Evolutionary conservation across 2,329 filamentous ascomycete genomes (phyloP), one percentile per base, ranked within the genome.

Genomic region (Colletotrichum sp.): DNA sequence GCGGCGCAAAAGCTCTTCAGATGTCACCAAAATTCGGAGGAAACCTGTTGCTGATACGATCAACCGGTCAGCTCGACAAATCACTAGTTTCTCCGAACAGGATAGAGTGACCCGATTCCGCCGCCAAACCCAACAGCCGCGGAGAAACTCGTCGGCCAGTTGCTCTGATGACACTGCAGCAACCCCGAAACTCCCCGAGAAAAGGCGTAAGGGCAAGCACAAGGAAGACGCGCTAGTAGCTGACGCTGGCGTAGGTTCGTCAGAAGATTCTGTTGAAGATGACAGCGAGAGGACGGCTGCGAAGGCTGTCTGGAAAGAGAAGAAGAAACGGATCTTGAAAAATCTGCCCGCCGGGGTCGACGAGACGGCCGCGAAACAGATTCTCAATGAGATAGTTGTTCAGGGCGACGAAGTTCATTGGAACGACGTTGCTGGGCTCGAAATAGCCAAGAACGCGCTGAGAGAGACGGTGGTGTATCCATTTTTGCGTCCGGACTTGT

Each of bases 381-480:
- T 99, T 34, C 89, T 99, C 74, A 98, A 98, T 81, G 97, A 99
- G 79, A 98, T 99, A 76, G 94, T 99, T 4, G 94, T 99, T 16
- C 92, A 96, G 78, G 97, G 97, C 8, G 97, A 99, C 80, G 95
- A 98, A 82, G 97, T 99, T 3, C 95, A 95, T 80, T 99, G 97
- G 97, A 91, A 92, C 64, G 97, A 99, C 82, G 94, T 99, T 72
- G 96, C 97, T 1, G 97, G 97, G 1, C 87, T 99, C 6, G 95
- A 98, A 66, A 90, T 94, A 69, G 97, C 97, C 39, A 99, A 99
- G 83, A 95, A 93, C 71, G 96, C 97, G 0, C 87, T 99, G 66
- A 96, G 98, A 81, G 97, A 99, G 85, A 96, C 96, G 1, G 97
- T 99, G 2, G 96, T 99, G 3, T 99, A 99, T 81, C 97, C 97